Evolutionary conservation across 768 basidiomycete species (phyloP), one percentile per base, ranked within the genome.

Genomic region (Hypholoma sublateritium): DNA sequence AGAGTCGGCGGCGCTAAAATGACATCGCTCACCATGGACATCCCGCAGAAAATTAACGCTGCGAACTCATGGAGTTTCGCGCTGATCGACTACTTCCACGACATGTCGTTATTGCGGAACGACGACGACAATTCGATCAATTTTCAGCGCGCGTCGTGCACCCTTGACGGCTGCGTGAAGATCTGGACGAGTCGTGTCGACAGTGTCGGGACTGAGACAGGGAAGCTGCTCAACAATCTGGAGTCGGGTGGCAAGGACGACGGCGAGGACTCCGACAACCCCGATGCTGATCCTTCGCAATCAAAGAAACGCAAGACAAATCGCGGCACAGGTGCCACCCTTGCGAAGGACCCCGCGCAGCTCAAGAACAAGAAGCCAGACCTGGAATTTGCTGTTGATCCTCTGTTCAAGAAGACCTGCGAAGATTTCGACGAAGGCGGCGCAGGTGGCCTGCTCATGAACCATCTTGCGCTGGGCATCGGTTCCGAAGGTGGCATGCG

Each of bases 341-440:
- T 98, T n/a, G 95, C 90, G 50, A 96, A 96, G 69, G 88, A 88
- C 61, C 85, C 87, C 34, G 71, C 81, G 0, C 86, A 93, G 55
- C 78, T 99, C 17, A 83, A 87, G 61, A 89, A 85, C 74, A 98
- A 99, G 78, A 94, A 96, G 66, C 80, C 93, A 44, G 97, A 99
- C 57, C 81, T 98, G 32, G 97, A 98, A 68, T 97, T 97, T 72
- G 88, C 85, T 44, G 93, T 99, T 25, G 97, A 99, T 68, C 97
- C 97, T 1, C 79, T 99, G 34, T 99, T 99, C 77, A 91, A 84
- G 75, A 99, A 99, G 79, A 98, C 97, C 2, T 93, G 89, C 65
- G 96, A 93, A 21, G 97, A 99, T 68, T 98, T 99, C 66, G 97
- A 99, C 69, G 97, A 99, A 71, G 97, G 95, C 41, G 96, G 97